Percentiles rank a stretch among this genome's conserved stretches.
phyloP scores from a whole-genome alignment of 306 rosid species.

The Fragaria nilgerrensis region DNA sequence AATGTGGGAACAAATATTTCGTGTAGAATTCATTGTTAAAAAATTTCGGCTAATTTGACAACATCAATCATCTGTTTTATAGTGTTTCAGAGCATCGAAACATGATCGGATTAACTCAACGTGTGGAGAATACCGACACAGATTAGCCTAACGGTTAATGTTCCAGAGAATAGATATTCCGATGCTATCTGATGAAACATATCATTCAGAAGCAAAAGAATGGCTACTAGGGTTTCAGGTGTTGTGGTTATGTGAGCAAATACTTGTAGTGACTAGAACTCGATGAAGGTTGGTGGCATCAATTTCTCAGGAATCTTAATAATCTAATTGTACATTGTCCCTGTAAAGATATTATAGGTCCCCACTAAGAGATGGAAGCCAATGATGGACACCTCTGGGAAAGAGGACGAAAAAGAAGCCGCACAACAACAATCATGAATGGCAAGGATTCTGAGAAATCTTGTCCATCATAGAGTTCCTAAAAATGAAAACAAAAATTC shows the following conservation, averaged over 20 bases:
- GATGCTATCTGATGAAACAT: background rate
- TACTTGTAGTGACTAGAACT: background rate
- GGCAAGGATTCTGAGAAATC: background rate
- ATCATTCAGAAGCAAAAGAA: background rate
- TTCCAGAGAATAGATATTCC: background rate
- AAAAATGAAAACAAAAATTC: background rate
- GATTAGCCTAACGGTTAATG: background rate
- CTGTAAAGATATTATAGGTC: background rate
- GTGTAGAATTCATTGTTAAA: background rate
- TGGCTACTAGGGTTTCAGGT: background rate
- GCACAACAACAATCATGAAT: slow-evolving; percentile 21
- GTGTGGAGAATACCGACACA: background rate
- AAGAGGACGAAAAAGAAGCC: background rate
- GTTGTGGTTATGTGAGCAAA: background rate
- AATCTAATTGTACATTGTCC: background rate
- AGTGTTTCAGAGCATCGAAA: no score
- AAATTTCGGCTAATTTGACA: no score
- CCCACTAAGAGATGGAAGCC: slow-evolving; percentile 6
- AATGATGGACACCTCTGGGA: background rate
- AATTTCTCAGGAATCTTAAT: background rate
- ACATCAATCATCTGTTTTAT: no score
- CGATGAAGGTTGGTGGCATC: background rate
- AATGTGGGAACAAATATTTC: background rate
- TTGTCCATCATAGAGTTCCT: background rate
- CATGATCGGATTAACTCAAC: no score